phyloP scores from a whole-genome alignment of 2,329 filamentous ascomycete genomes.

The Epichloe sylvatica region DNA sequence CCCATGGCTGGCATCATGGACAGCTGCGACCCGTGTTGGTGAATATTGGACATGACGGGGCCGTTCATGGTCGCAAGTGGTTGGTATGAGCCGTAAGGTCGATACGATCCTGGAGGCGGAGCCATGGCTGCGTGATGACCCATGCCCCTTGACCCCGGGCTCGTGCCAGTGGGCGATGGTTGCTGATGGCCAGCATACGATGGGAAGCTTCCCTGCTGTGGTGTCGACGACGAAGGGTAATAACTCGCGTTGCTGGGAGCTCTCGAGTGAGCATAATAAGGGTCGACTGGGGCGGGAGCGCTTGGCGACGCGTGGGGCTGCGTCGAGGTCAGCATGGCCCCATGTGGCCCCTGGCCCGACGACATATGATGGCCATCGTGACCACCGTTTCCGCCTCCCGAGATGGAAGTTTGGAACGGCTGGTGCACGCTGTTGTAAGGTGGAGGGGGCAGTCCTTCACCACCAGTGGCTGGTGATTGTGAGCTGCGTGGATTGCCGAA shows the following conservation, averaged over 20 bases:
- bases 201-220: slow-evolving; percentile 32
- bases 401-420: slow-evolving; percentile 47
- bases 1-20: slow-evolving; percentile 50
- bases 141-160: slow-evolving; percentile 25
- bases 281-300: slow-evolving; percentile 43
- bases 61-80: slow-evolving; percentile 51
- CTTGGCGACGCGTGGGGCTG: slow-evolving; percentile 37
- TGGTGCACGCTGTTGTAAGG: slow-evolving; percentile 55
- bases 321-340: slow-evolving; percentile 18
- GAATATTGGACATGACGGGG: slow-evolving; percentile 64
- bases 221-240: slow-evolving; percentile 39
- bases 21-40: slow-evolving; percentile 59
- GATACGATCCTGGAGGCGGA: slow-evolving; percentile 37
- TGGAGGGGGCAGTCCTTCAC: slow-evolving; percentile 50
- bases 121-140: slow-evolving; percentile 21
- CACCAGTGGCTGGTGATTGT: slow-evolving; percentile 37
- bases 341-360: slow-evolving; percentile 16
- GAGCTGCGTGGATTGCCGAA: slow-evolving; percentile 21
- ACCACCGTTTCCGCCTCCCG: slow-evolving; percentile 27
- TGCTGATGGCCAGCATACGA: slow-evolving; percentile 29
- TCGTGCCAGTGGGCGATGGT: slow-evolving; percentile 31
- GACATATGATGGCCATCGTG: slow-evolving; percentile 20
- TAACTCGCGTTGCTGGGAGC: slow-evolving; percentile 47
- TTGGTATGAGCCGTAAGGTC: slow-evolving; percentile 27
- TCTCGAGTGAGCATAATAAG: slow-evolving; percentile 38